Evolutionary conservation across 371 early-diverging fungal genomes (phyloP).

Genomic region (Blakeslea trispora): DNA sequence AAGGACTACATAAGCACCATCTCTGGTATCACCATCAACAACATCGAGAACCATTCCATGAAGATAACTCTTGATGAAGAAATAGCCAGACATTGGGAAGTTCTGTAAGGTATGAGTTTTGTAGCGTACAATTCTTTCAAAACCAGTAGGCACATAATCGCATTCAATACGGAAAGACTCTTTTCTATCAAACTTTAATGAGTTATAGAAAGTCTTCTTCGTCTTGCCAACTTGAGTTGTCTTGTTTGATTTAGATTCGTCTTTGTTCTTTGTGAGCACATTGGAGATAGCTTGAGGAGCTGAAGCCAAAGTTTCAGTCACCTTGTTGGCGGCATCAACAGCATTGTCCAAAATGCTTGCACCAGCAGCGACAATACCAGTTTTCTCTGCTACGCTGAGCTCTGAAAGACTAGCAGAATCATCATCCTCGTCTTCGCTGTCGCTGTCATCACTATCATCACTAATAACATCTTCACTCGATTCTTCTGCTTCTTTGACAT

Average conservation of each 20-base stretch:
- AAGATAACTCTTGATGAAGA: conserved; percentile 47
- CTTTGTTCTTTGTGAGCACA: conserved; percentile 1
- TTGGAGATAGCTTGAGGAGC: conserved; percentile 15
- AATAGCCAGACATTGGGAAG: conserved; percentile 41
- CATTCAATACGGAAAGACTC: conserved; percentile 22
- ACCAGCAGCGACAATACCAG: conserved; percentile 26
- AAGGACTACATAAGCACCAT: conserved; percentile 34
- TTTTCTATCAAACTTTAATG: conserved; percentile 19
- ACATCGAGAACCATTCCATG: conserved; percentile 48
- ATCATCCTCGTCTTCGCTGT: conserved; percentile 13
- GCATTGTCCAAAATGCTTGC: conserved; percentile 13
- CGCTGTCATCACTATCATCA: conserved; percentile 25
- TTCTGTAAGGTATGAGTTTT: conserved; percentile 25
- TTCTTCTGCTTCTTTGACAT: conserved; percentile 31
- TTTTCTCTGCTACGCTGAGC: conserved; percentile 12
- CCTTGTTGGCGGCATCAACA: conserved; percentile 4
- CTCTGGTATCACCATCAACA: conserved; percentile 21
- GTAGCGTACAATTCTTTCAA: conserved; percentile 40
- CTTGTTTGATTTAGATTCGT: conserved; percentile 1
- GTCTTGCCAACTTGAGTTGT: background rate
- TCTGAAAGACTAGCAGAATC: background rate
- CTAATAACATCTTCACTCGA: conserved; percentile 28
- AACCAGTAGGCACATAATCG: conserved; percentile 42
- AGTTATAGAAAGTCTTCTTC: conserved; percentile 20
- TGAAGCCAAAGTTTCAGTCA: conserved; percentile 6